Conservation (phyloP, 148 eudicot species). For the Camellia japonica region DNA sequence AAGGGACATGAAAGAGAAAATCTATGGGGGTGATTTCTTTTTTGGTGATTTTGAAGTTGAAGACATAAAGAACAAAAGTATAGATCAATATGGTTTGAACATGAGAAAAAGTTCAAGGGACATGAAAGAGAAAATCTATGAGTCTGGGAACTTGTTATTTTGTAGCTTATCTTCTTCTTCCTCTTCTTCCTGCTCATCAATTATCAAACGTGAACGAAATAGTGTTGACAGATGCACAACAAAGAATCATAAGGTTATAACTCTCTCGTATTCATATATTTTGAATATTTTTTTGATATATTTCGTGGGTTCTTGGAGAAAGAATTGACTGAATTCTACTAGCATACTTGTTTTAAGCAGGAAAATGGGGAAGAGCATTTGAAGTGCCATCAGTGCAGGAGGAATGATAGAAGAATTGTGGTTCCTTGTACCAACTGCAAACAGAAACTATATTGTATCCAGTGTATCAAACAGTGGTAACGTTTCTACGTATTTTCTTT, state of each 20-base stretch:
- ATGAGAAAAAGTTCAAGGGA: slow-evolving; percentile 16
- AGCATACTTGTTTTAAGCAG: slow-evolving; percentile 30
- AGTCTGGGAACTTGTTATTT: slow-evolving; percentile 6
- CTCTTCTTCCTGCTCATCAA: slow-evolving; percentile 23
- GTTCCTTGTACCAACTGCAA: slow-evolving; percentile 65
- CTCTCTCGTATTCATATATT: background rate
- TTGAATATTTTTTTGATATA: background rate
- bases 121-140: slow-evolving; percentile 8
- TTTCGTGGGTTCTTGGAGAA: background rate
- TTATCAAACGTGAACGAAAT: slow-evolving; percentile 22
- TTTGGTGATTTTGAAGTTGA: background rate
- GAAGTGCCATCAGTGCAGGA: slow-evolving; percentile 70
- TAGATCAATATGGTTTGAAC: slow-evolving; percentile 3
- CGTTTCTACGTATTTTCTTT: slow-evolving; percentile 13
- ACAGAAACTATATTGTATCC: slow-evolving; percentile 51
- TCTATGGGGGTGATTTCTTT: background rate
- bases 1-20: slow-evolving; percentile 13
- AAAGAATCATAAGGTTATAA: slow-evolving; percentile 22
- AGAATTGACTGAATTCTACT: background rate
- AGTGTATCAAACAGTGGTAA: slow-evolving; percentile 72
- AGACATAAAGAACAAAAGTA: slow-evolving; percentile 4
- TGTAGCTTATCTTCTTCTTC: slow-evolving; percentile 30
- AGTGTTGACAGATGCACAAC: slow-evolving; percentile 10
- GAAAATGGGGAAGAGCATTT: slow-evolving; percentile 16
- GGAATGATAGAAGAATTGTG: slow-evolving; percentile 47